Evolutionary conservation across 257 asterid genomes (phyloP), one percentile per base, ranked within the genome.

Genomic region (Gentiana dahurica): DNA sequence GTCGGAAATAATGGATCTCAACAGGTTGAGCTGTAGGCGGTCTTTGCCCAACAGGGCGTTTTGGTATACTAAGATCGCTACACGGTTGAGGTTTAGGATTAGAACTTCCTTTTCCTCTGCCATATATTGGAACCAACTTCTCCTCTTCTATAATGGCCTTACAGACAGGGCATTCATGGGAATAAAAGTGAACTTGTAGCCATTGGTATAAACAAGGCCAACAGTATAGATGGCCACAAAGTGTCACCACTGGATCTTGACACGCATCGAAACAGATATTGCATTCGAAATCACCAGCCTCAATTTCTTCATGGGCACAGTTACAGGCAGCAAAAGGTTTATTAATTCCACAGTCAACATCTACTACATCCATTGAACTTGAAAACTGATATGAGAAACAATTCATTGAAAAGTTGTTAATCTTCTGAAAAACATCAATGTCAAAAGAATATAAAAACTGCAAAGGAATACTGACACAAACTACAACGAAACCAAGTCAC

Each of bases 211-310:
- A 84, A 75, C 98, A 91, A 12, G 95, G 85, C 96, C 98, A 85
- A 66, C 98, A 91, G 71, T 87, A 91, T 47, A 91, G 95, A 74
- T 91, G 98, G 53, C 98, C 98, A 49, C 98, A 91, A 41, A 81
- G 93, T 8, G 98, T 91, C 35, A 87, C 95, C 9, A 87, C 71
- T 12, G 98, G 95, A 50, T 83, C 96, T 61, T 81, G 89, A 12
- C 95, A 87, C 60, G 83, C 75, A 52, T 91, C 98, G 12, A 87
- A 83, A 69, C 96, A 91, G 70, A 91, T 85, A 73, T 85, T 75
- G 85, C 98, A 91, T 60, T 91, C 98, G 45, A 91, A 91, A 63
- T 81, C 73, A 51, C 79, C 82, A 4, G 80, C 54, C 48, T 84
- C 93, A 41, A 54, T 56, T 6, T 36, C 50, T 41, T 58, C 65